Percentiles rank a stretch among this genome's conserved stretches.
These are phyloP conservation scores for Micromonas pusilla DNA, from an alignment of 139 green algal genomes.

Conservation along the genomic window DNA sequence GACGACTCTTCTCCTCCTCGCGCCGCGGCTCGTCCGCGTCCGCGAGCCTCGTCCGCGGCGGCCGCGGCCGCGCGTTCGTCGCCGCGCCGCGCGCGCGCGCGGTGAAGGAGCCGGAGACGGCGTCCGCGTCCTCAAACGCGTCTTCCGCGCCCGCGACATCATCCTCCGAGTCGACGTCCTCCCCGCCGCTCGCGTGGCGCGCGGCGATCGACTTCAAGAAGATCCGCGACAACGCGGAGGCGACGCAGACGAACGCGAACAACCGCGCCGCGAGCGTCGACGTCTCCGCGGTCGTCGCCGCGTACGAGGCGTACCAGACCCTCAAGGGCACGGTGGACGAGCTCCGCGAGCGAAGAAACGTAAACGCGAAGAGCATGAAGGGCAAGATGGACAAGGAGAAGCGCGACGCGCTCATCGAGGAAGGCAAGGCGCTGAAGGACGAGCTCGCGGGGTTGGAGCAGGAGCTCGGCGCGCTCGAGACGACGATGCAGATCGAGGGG, in stretches of 20 bases:
- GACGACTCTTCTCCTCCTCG: neutral
- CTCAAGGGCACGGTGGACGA: conserved; percentile 49
- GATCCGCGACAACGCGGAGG: conserved; percentile 62
- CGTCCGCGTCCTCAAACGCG: neutral
- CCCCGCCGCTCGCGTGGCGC: conserved; percentile 37
- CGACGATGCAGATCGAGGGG: conserved; percentile 75
- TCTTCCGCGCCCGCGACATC: neutral
- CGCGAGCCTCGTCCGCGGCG: no score
- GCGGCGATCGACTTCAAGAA: conserved; percentile 81
- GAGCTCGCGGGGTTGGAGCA: conserved; percentile 66
- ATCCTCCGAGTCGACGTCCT: neutral
- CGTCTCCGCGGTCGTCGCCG: conserved; percentile 54
- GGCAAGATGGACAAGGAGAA: conserved; percentile 74
- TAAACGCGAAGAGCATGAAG: conserved; percentile 85
- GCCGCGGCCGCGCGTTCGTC: no score
- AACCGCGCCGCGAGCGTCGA: conserved; percentile 62
- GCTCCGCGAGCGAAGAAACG: conserved; percentile 71
- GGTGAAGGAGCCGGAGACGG: neutral
- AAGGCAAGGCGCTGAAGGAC: conserved; percentile 85
- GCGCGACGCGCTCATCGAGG: conserved; percentile 62
- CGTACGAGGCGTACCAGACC: conserved; percentile 80
- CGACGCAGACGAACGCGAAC: conserved; percentile 58
- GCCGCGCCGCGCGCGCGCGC: no score
- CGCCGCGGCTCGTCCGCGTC: no score
- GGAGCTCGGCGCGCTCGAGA: conserved; percentile 46